Conservation (phyloP, 371 early-diverging fungal species). For the Mucor mucedo region DNA sequence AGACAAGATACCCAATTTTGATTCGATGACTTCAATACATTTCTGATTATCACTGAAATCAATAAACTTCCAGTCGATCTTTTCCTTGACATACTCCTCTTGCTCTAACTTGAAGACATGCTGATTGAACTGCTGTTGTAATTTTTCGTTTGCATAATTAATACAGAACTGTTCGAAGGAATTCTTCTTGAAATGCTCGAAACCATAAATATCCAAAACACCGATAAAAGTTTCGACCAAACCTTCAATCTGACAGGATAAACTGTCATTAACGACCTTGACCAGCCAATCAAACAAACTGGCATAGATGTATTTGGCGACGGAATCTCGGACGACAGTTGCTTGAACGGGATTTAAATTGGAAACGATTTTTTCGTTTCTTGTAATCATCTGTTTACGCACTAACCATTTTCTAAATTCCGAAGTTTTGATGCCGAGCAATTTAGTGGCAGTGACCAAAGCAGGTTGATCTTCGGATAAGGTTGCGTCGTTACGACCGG, state of each 20-base stretch:
- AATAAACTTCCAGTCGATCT: constrained; percentile 89
- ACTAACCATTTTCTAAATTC: constrained; percentile 91
- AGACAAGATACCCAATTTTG: constrained; percentile 91
- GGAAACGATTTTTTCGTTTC: constrained; percentile 85
- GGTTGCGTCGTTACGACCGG: constrained; percentile 73
- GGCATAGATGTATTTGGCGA: constrained; percentile 94
- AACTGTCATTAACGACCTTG: constrained; percentile 78
- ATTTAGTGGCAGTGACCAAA: constrained; percentile 62
- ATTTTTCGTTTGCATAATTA: constrained; percentile 97
- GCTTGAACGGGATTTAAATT: constrained; percentile 79
- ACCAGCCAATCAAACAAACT: constrained; percentile 95
- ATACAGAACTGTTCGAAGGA: constrained; percentile 99
- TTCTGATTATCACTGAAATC: constrained; percentile 99
- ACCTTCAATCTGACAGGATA: constrained; percentile 66
- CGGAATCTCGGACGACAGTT: constrained; percentile 85
- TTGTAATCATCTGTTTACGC: constrained; percentile 85
- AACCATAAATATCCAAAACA: constrained; percentile 96
- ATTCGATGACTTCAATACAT: constrained; percentile 99
- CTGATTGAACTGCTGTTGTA: constrained; percentile 93
- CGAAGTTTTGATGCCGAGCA: constrained; percentile 75
- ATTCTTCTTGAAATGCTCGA: constrained; percentile 97
- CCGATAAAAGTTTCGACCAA: constrained; percentile 81
- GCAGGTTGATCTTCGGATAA: constrained; percentile 80
- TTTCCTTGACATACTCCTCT: constrained; percentile 92
- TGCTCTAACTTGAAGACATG: constrained; percentile 89